Conservation (phyloP, 306 rosid genomes). For the Citrullus colocynthis region DNA sequence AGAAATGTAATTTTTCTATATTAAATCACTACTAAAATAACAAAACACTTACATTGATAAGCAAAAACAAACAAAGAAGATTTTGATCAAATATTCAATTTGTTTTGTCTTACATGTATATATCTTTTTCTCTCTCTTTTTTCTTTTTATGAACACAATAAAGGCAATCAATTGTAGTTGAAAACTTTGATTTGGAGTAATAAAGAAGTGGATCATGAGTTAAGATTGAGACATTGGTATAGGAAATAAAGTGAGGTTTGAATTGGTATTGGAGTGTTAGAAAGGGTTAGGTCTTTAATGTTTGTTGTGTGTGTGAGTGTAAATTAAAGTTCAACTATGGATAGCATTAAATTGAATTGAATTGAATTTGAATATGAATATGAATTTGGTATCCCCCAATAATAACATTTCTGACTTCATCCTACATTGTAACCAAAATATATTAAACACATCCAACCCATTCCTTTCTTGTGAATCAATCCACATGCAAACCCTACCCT, state of each 20-base stretch:
- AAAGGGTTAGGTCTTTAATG: not conserved
- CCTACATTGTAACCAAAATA: not conserved
- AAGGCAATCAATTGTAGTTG: not conserved
- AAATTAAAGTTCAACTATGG: not conserved
- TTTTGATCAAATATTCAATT: not conserved
- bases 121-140: too few relatives aligned
- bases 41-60: too few relatives aligned
- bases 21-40: too few relatives aligned
- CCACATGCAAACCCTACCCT: conserved; percentile 7
- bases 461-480: not conserved
- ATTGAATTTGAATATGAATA: too few relatives aligned
- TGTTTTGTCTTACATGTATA: not conserved
- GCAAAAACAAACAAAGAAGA: too few relatives aligned
- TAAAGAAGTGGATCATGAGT: not conserved
- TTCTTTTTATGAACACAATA: not conserved
- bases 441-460: not conserved
- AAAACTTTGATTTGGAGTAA: not conserved
- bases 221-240: not conserved
- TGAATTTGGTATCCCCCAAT: not conserved
- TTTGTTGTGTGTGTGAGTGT: not conserved
- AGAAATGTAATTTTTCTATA: too few relatives aligned
- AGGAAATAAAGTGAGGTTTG: not conserved
- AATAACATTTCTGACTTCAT: not conserved
- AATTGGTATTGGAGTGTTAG: not conserved
- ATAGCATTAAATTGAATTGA: not conserved